Percentiles rank a stretch among this genome's conserved stretches.
These are phyloP conservation scores for Kentomonas sorsogonicus DNA, from an alignment of 208 protist genomes.

Conservation along the genomic window DNA sequence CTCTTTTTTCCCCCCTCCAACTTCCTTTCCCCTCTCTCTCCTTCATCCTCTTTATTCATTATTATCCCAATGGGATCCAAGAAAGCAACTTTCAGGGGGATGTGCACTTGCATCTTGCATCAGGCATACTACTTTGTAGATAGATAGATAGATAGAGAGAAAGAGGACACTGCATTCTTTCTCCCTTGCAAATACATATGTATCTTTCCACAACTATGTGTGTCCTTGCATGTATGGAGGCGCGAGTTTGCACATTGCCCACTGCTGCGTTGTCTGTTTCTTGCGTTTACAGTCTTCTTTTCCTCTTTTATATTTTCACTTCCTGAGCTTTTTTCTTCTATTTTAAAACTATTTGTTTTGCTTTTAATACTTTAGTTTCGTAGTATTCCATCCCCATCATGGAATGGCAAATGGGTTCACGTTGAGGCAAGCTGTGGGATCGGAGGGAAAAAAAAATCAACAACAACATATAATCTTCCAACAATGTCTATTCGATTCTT, in stretches of 20 bases:
- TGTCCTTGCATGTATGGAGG: neutral
- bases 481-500: neutral
- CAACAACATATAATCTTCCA: neutral
- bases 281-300: neutral
- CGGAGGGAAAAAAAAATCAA: too few species aligned
- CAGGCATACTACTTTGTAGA: neutral
- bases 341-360: slow-evolving; percentile 5
- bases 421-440: too few species aligned
- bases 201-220: neutral
- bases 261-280: neutral
- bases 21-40: neutral
- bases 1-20: neutral
- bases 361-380: neutral
- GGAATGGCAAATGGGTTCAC: too few species aligned
- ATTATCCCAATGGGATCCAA: too few species aligned
- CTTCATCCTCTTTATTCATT: too few species aligned
- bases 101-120: neutral
- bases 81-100: neutral
- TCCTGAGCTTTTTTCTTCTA: slow-evolving; percentile 11
- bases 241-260: slow-evolving; percentile 7
- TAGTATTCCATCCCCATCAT: neutral
- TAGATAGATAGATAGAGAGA: neutral
- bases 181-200: neutral
- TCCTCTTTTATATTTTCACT: neutral
- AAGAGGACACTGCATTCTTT: neutral